Evolutionary conservation across 495 filamentous ascomycete genomes (phyloP).

Genomic region (Parathielavia hyrcaniae): DNA sequence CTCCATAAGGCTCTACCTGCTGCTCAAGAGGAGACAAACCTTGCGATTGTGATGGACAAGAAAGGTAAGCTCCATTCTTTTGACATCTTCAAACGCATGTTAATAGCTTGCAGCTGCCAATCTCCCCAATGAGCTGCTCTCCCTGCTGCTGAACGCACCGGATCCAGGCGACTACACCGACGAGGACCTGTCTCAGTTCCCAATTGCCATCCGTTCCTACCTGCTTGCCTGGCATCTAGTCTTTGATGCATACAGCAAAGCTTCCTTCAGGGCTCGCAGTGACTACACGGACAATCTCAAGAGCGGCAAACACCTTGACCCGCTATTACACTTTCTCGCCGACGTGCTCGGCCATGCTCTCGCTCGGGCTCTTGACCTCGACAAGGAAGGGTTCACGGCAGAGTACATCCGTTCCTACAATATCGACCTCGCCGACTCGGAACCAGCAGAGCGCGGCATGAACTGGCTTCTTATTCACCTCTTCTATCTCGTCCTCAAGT

Average conservation of each 20-base stretch:
- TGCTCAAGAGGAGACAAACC: slow-evolving; percentile 72
- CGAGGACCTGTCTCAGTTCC: slow-evolving; percentile 48
- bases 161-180: slow-evolving; percentile 41
- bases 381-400: slow-evolving; percentile 41
- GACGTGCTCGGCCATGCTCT: slow-evolving; percentile 71
- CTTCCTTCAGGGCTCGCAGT: slow-evolving; percentile 71
- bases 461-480: slow-evolving; percentile 80
- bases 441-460: slow-evolving; percentile 58
- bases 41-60: slow-evolving; percentile 75
- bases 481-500: slow-evolving; percentile 71
- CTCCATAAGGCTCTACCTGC: slow-evolving; percentile 71
- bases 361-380: slow-evolving; percentile 56
- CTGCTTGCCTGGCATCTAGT: slow-evolving; percentile 87
- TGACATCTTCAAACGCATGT: neutral
- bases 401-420: slow-evolving; percentile 66
- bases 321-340: slow-evolving; percentile 70
- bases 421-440: slow-evolving; percentile 47
- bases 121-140: slow-evolving; percentile 64
- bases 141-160: slow-evolving; percentile 53
- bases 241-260: slow-evolving; percentile 76
- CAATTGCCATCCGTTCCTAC: slow-evolving; percentile 57
- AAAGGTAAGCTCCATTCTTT: slow-evolving; percentile 33
- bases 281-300: slow-evolving; percentile 74
- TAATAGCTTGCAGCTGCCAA: slow-evolving; percentile 41
- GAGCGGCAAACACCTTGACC: slow-evolving; percentile 59